phyloP scores from a whole-genome alignment of 2,329 filamentous ascomycete genomes.

The Incumbomyces delicatus region DNA sequence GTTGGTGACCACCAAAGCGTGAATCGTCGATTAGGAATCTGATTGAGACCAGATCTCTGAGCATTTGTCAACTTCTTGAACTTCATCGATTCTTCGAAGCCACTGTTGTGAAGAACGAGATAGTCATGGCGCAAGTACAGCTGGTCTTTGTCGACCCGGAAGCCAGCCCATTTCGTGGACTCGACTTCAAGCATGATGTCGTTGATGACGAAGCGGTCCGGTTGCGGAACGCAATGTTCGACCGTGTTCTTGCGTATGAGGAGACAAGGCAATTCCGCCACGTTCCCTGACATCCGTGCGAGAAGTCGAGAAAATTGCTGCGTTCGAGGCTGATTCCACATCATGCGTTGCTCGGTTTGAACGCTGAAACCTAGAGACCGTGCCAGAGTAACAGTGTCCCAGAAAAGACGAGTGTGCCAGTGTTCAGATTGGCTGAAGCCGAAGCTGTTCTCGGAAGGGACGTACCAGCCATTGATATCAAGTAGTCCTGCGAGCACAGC shows the following conservation, averaged over 20 bases:
- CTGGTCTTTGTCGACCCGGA: conserved; percentile 43
- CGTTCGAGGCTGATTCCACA: conserved; percentile 1
- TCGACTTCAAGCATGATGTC: conserved; percentile 36
- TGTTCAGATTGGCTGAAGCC: conserved; percentile 12
- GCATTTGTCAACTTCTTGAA: conserved; percentile 99
- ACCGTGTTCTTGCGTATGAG: no score
- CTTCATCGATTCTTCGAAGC: conserved; percentile 64
- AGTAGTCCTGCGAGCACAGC: conserved; percentile 11
- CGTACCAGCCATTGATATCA: conserved; percentile 10
- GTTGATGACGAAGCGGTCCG: conserved; percentile 31
- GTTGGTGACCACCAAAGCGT: conserved; percentile 89
- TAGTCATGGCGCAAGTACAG: conserved; percentile 43
- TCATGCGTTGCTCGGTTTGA: background rate
- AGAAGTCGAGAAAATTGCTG: no score
- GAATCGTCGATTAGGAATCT: conserved; percentile 97
- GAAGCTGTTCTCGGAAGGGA: conserved; percentile 10
- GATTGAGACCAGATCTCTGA: conserved; percentile 90
- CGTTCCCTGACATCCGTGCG: no score
- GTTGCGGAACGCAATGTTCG: conserved; percentile 10
- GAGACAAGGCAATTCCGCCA: no score
- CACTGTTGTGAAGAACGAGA: conserved; percentile 28
- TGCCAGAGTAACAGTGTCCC: conserved; percentile 13
- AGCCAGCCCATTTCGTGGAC: conserved; percentile 40
- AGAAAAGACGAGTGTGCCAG: conserved; percentile 10
- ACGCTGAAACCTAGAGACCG: conserved; percentile 10